phyloP scores from a whole-genome alignment of 2,329 filamentous ascomycete species.

The Magnaporthiopsis rhizophila region DNA sequence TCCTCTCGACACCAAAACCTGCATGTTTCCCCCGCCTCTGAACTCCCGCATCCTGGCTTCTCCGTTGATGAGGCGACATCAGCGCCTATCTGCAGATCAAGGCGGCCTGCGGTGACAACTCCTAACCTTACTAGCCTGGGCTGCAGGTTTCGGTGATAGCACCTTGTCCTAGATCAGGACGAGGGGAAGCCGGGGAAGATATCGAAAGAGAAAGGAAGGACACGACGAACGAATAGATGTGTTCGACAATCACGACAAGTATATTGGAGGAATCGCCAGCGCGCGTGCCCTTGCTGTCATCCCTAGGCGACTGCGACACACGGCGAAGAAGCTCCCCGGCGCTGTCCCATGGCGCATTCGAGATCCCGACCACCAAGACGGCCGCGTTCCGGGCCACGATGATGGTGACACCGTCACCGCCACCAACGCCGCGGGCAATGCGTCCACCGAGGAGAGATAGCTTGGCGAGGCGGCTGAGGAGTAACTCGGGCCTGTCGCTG shows the following conservation, averaged over 20 bases:
- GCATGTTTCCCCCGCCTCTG: background rate
- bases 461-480: slow-evolving; percentile 26
- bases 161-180: background rate
- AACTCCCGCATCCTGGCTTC: background rate
- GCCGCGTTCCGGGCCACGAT: slow-evolving; percentile 2
- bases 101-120: too few species aligned
- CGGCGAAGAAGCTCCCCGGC: slow-evolving; percentile 5
- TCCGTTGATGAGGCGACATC: background rate
- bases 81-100: background rate
- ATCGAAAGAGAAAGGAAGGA: background rate
- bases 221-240: background rate
- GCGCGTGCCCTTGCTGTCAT: background rate
- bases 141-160: background rate
- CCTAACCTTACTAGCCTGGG: too few species aligned
- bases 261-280: background rate
- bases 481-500: slow-evolving; percentile 37
- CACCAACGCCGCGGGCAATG: slow-evolving; percentile 14
- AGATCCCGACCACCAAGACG: slow-evolving; percentile 1
- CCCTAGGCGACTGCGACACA: background rate
- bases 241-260: background rate
- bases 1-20: background rate
- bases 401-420: slow-evolving; percentile 16
- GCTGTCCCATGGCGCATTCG: background rate
- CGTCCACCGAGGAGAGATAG: slow-evolving; percentile 4
- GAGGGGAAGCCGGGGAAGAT: background rate